Evolutionary conservation across 2,329 filamentous ascomycete species (phyloP).

Genomic region (Beauveria caledonica): DNA sequence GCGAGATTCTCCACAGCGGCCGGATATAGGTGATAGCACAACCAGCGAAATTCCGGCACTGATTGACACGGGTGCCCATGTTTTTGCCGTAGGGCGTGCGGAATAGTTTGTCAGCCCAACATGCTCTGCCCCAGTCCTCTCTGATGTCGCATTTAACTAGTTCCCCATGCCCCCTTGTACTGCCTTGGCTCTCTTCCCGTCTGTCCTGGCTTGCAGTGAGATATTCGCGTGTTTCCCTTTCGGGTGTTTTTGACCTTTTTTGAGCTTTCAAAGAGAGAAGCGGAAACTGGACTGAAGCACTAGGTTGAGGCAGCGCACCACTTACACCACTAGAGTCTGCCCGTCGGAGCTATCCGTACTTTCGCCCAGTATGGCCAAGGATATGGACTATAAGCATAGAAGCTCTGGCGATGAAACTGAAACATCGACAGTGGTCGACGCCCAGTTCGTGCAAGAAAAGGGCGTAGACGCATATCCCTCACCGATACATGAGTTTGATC

Average conservation of each 20-base stretch:
- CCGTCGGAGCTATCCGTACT: not conserved
- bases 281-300: too few relatives aligned
- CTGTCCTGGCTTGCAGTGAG: not conserved
- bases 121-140: too few relatives aligned
- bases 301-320: too few relatives aligned
- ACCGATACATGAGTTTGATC: slow-evolving; percentile 10
- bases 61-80: not conserved
- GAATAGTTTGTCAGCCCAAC: not conserved
- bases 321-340: not conserved
- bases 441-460: slow-evolving; percentile 6
- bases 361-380: not conserved
- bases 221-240: too few relatives aligned
- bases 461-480: slow-evolving; percentile 13
- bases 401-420: slow-evolving; percentile 4
- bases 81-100: not conserved
- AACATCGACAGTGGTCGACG: slow-evolving; percentile 13
- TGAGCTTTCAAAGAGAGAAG: too few relatives aligned
- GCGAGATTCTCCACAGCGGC: slow-evolving; percentile 5
- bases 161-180: not conserved
- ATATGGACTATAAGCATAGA: not conserved
- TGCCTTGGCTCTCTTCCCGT: not conserved
- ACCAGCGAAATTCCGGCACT: not conserved
- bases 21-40: slow-evolving; percentile 3
- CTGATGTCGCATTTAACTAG: slow-evolving; percentile 1
- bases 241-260: too few relatives aligned